Percentiles rank a stretch among this genome's conserved stretches.
Evolutionary conservation across 495 filamentous ascomycete species (phyloP).

Genomic region (Talaromyces liani): DNA sequence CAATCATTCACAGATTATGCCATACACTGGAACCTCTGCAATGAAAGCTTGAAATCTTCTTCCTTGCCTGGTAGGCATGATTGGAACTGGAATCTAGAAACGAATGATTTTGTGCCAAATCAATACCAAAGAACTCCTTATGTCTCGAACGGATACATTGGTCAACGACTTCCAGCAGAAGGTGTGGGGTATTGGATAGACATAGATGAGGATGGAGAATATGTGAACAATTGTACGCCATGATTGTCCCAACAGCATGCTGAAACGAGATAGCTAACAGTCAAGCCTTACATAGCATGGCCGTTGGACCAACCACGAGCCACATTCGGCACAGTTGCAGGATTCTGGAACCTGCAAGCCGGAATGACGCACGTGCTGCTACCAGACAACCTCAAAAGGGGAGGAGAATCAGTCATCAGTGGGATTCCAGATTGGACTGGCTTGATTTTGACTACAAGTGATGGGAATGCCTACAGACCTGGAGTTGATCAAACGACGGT

Average conservation of each 20-base stretch:
- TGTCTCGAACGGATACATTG: background rate
- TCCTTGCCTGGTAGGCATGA: background rate
- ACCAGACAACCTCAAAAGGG: constrained; percentile 1
- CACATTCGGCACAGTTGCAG: constrained; percentile 6
- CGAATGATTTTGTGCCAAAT: background rate
- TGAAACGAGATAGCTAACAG: background rate
- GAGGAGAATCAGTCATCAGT: constrained; percentile 4
- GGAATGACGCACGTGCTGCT: background rate
- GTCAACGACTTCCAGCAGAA: background rate
- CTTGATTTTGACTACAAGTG: background rate
- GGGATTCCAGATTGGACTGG: constrained; percentile 10
- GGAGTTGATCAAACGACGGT: background rate
- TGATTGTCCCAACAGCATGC: background rate
- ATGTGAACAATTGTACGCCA: background rate
- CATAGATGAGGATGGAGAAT: background rate
- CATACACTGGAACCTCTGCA: background rate
- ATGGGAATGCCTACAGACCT: background rate
- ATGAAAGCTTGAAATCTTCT: background rate
- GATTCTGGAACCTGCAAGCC: constrained; percentile 7
- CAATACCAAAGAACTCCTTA: constrained; percentile 2
- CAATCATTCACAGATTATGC: background rate
- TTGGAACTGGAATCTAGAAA: background rate
- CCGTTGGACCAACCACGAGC: constrained; percentile 7
- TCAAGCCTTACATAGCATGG: constrained; percentile 1
- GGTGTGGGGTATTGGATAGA: background rate